A percentile compares a stretch with the other conserved stretches of the same genome.
Evolutionary conservation across 2,329 filamentous ascomycete species (phyloP).

Genomic region (Pleoardoris graminearum): DNA sequence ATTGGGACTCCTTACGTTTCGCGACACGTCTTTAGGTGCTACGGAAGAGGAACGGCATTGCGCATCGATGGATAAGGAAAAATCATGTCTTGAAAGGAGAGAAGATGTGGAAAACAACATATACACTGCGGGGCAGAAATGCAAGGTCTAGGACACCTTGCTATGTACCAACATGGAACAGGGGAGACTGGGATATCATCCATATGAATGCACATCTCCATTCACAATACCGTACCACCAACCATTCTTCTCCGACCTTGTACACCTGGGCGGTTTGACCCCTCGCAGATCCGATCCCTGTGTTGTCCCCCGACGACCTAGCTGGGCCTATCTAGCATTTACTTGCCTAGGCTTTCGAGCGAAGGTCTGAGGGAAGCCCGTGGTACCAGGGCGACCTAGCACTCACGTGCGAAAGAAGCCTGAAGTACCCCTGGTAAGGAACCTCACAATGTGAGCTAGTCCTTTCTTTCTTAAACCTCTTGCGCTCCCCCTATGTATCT

Average conservation of each 20-base stretch:
- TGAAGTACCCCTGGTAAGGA: neutral
- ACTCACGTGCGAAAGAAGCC: neutral
- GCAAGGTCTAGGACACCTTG: neutral
- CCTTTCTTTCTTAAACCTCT: too few relatives aligned
- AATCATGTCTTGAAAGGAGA: neutral
- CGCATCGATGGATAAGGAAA: neutral
- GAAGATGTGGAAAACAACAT: neutral
- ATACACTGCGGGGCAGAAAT: neutral
- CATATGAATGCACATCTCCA: constrained; percentile 13
- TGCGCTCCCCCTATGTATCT: too few relatives aligned
- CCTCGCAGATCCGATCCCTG: neutral
- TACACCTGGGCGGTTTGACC: neutral
- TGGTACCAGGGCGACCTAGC: neutral
- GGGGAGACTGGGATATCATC: neutral
- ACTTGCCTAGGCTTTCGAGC: neutral
- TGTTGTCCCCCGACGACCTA: neutral
- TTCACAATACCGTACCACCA: neutral
- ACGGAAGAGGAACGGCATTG: neutral
- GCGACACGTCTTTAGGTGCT: constrained; percentile 2
- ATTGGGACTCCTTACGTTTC: constrained; percentile 3
- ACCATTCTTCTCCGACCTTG: too few relatives aligned
- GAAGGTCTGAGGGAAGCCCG: neutral
- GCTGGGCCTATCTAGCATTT: neutral
- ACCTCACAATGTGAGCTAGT: neutral
- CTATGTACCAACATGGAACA: constrained; percentile 10